phyloP scores from a whole-genome alignment of 2,329 filamentous ascomycete genomes.

The Aureobasidium subglaciale region DNA sequence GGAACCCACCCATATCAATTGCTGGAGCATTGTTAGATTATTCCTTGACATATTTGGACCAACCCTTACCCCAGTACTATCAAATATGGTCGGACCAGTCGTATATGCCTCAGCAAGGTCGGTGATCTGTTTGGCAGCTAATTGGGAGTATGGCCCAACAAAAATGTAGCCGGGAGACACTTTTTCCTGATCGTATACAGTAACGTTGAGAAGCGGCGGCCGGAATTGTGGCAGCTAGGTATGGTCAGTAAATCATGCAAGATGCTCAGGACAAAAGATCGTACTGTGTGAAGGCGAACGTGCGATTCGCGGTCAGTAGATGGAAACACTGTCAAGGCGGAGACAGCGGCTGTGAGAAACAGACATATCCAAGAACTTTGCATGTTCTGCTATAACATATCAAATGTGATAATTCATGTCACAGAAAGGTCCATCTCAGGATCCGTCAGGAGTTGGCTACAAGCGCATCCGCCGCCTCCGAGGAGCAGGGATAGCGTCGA shows the following conservation, averaged over 20 bases:
- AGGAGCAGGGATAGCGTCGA: not conserved
- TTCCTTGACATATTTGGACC: too few species aligned
- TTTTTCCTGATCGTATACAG: constrained; percentile 15
- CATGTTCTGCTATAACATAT: not conserved
- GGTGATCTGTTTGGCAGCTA: not conserved
- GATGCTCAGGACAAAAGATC: not conserved
- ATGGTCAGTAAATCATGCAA: not conserved
- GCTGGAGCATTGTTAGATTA: constrained; percentile 6
- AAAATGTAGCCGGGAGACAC: constrained; percentile 19
- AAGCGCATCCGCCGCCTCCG: not conserved
- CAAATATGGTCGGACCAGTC: constrained; percentile 15
- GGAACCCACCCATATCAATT: constrained; percentile 20
- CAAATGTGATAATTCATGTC: not conserved
- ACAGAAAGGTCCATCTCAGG: not conserved
- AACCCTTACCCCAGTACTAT: constrained; percentile 8
- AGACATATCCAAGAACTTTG: not conserved
- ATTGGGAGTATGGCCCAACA: constrained; percentile 16
- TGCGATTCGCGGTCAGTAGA: not conserved
- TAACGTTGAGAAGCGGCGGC: constrained; percentile 40
- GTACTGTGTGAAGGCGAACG: not conserved
- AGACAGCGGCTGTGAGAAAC: not conserved
- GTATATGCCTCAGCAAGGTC: constrained; percentile 2
- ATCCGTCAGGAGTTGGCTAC: not conserved
- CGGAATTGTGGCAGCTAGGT: not conserved
- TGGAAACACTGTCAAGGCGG: not conserved